Base-by-base conservation (phyloP, 176 grass and related monocot genomes). In the Carex cristatella region DNA sequence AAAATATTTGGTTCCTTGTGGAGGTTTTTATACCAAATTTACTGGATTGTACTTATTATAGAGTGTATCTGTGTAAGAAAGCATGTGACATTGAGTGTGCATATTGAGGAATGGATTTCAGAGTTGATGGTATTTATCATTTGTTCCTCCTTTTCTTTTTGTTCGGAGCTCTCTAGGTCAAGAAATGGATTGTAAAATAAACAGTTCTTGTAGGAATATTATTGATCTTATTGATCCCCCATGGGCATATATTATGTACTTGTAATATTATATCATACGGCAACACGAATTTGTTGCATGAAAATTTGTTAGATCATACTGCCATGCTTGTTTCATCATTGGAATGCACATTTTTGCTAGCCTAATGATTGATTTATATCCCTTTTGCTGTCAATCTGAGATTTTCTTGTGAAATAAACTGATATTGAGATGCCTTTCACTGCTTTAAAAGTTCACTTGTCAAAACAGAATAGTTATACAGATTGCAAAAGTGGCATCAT, bases 31-130 rank as follows among this genome's bases (percentile, higher is more conserved):
- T 67, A 83, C 27, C 67, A 14, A 51, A 65, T 11, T 62, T 62
- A 44, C 44, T 85, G 28, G 15, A 84, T 61, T 85, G 83, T 85
- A 74, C 61, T 83, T 83, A 31, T 83, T 68, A 83, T 83, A 69
- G 40, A 83, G 81, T 83, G 14, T 81, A 37, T 37, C 57, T 65
- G 15, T 83, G 81, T 54, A 83, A 55, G 40, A 54, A 27, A 77
- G 72, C 6, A 51, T 69, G 81, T 67, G 27, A 53, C 23, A 54
- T 19, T 69, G 27, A 49, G 81, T 67, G 42, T 16, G 28, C 23
- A 48, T 81, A 40, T 81, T 42, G 81, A 65, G 42, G 61, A 51
- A 49, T 83, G 40, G 42, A 30, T 69, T 51, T 57, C 14, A 56
- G 74, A 79, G 48, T 55, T 76, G 23, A 76, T 32, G 48, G 27